phyloP scores from a whole-genome alignment of 2,329 filamentous ascomycete genomes.

The Macrophomina phaseolina region DNA sequence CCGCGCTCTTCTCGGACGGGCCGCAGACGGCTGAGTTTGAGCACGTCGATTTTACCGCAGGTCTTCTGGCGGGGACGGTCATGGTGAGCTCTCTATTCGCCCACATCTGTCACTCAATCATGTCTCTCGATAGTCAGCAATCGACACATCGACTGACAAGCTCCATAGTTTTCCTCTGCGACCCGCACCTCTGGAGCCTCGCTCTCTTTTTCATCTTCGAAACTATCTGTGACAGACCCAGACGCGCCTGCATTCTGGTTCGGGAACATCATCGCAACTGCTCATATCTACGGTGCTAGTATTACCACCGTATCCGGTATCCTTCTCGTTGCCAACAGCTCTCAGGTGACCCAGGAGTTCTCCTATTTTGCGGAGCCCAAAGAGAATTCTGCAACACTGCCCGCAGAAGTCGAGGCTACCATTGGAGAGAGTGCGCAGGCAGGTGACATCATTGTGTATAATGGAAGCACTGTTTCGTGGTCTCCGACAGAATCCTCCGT shows the following conservation, averaged over 20 bases:
- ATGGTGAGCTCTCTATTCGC: conserved; percentile 8
- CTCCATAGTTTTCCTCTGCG: conserved; percentile 30
- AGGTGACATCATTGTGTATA: conserved; percentile 43
- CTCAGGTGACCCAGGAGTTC: conserved; percentile 43
- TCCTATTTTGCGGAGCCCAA: conserved; percentile 40
- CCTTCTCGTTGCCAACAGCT: conserved; percentile 36
- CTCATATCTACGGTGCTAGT: conserved; percentile 29
- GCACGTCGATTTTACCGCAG: conserved; percentile 34
- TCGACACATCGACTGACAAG: too few species aligned
- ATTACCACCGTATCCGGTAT: conserved; percentile 33
- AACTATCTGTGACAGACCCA: conserved; percentile 27
- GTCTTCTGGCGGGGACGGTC: conserved; percentile 38
- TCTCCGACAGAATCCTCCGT: not conserved
- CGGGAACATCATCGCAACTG: conserved; percentile 37
- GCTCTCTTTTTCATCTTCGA: conserved; percentile 34
- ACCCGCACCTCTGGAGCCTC: conserved; percentile 30
- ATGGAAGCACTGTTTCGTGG: conserved; percentile 32
- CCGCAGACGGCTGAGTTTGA: conserved; percentile 34
- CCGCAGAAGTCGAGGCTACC: conserved; percentile 35
- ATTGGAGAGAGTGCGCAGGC: conserved; percentile 36
- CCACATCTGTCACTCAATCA: not conserved
- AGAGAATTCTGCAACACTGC: conserved; percentile 36
- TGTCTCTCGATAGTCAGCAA: too few species aligned
- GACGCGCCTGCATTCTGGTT: conserved; percentile 40
- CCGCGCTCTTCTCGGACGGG: conserved; percentile 39